Evolutionary conservation across 495 filamentous ascomycete genomes (phyloP), one percentile per base, ranked within the genome.

Genomic region (Pyrenula massariospora): DNA sequence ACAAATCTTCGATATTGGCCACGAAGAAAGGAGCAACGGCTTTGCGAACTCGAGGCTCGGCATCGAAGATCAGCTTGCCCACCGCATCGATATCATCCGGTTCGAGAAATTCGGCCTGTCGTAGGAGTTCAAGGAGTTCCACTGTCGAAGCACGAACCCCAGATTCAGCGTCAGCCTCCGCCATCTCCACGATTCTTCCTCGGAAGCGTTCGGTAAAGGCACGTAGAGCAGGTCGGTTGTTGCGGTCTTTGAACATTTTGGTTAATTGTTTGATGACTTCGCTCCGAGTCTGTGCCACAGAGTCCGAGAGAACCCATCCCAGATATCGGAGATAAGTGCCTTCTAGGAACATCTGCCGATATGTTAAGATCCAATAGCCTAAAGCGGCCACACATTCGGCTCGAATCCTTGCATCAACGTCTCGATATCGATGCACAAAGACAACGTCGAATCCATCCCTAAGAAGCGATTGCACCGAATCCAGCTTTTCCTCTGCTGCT

Each of bases 371-470:
- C 93, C 93, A 98, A 25, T 81, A 77, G 42, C 90, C 89, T 22
- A 98, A 76, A 8, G 89, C 88, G 54, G 84, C 79, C 50, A 95
- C 80, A 63, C 90, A 95, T 58, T 95, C 89, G 1, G 82, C 79
- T 36, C 93, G 82, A 54, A 98, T 95, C 58, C 76, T 86, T 1
- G 88, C 79, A 67, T 98, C 93, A 21, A 96, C 80, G 60, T 98
- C 93, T 31, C 93, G 88, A 67, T 96, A 97, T 23, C 93, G 87
- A 67, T 97, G 91, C 24, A 95, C 84, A 61, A 93, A 98, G 24
- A 96, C 83, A 10, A 87, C 85, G 56, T 95, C 86, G 59, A 96
- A 91, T 54, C 88, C 84, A 62, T 92, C 86, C 57, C 84, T 84
- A 50, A 96, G 80, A 54, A 82, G 77, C 1, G 73, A 75, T 60